These are phyloP conservation scores for Heliamphora pulchella DNA, from an alignment of 179 eudicot genomes.

Conservation along the genomic window DNA sequence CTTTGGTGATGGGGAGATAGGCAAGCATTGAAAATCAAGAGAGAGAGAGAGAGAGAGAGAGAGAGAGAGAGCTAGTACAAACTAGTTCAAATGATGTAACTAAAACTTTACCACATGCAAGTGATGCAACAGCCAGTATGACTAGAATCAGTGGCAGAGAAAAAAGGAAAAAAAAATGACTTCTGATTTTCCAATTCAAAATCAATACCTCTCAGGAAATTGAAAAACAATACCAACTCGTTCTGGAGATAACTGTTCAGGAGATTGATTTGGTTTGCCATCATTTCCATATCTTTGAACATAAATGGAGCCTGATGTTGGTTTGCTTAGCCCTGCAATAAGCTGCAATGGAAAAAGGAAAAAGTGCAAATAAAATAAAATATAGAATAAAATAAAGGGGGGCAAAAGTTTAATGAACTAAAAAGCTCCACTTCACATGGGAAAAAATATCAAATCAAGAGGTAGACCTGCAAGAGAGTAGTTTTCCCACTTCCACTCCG, in stretches of 20 bases:
- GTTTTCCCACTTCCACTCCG: slow-evolving; percentile 99
- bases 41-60: not conserved
- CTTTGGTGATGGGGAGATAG: not conserved
- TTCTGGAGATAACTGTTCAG: slow-evolving; percentile 49
- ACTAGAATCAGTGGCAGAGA: not conserved
- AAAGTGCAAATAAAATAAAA: not conserved
- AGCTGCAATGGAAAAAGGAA: slow-evolving; percentile 40
- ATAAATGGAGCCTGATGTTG: slow-evolving; percentile 78
- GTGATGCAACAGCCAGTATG: not conserved
- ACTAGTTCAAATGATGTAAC: not conserved
- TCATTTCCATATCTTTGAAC: slow-evolving; percentile 62
- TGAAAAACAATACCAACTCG: slow-evolving; percentile 92
- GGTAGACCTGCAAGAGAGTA: slow-evolving; percentile 77
- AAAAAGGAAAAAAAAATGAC: not conserved
- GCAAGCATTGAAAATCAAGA: not conserved
- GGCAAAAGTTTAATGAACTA: not conserved
- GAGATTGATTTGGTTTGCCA: slow-evolving; percentile 44
- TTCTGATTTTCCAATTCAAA: not conserved
- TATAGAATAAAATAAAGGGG: slow-evolving; percentile 1
- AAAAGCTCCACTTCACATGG: not conserved
- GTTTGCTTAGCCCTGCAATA: slow-evolving; percentile 85
- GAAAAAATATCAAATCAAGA: not conserved
- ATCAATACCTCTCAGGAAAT: slow-evolving; percentile 85
- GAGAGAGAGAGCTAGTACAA: not conserved
- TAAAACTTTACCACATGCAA: not conserved